Base-by-base conservation (phyloP, 495 filamentous ascomycete species). In the Penicillium cinerascens region DNA sequence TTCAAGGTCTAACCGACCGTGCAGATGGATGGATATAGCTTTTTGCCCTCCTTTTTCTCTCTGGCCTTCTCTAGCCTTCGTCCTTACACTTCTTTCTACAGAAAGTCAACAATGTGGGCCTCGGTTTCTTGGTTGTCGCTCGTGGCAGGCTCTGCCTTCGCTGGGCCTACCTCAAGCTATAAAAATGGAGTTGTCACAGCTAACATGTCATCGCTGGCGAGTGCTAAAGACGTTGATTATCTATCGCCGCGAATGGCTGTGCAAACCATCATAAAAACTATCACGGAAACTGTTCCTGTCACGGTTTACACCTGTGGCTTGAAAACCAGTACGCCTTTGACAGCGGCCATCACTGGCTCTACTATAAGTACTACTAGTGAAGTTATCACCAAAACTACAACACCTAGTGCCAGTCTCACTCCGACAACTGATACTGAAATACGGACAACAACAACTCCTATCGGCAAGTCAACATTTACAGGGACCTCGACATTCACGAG, bases 391-490 rank as follows among this genome's bases (percentile, higher is more conserved):
- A n/a, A n/a, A 8, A 9, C 27, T 29, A 29, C 27, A 29, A 29
- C 25, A 27, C 25, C 25, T 27, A 27, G 25, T 27, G 8, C 25
- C 25, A 27, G 25, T 27, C 25, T 27, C 10, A 29, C 7, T 29
- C 27, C 10, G 7, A 29, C 7, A 5, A 29, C 27, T 29, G 4
- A 4, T 27, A 27, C 25, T 27, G 25, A 25, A 3, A 52, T 47
- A 11, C 20, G 33, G 11, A 53, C 50, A n/a, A 33, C 59, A 18
- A 56, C 72, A 29, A n/a, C n/a, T n/a, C n/a, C n/a, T n/a, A n/a
- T n/a, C n/a, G n/a, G n/a, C n/a, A 60, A 61, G 11, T 29, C 54
- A 17, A 65, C 67, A 15, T 47, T 68, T 20, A 47, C 44, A 17
- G 8, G 4, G 27, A 29, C 3, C 9, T 4, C 27, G 27, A 29